Base-by-base conservation (phyloP, 2,329 filamentous ascomycete species). In the Blumeria hordei region DNA sequence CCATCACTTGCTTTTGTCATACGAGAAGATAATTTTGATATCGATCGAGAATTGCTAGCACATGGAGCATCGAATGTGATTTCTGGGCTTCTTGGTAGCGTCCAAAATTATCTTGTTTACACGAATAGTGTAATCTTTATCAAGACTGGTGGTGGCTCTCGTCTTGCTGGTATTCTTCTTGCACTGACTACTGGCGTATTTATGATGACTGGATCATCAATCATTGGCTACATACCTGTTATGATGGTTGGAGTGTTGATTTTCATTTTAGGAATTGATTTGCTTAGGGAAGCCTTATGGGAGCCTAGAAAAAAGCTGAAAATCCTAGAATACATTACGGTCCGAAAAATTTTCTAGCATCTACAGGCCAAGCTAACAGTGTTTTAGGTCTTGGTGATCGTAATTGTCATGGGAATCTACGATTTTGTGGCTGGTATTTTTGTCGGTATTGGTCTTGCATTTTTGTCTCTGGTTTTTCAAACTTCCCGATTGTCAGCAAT, bases 61-160 rank as follows among this genome's bases (percentile, higher is more conserved):
- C 92, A 98, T 63, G 92, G 92, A 1, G 78, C 92, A 60, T 95
- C 90, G 1, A 98, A 98, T 68, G 83, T 88, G 16, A 62, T 96
- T 10, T 96, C 90, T 8, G 92, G 92, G 2, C 77, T 82, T 59
- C 72, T 78, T 11, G 92, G 92, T 11, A 95, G 88, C 64, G 93
- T 98, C 57, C 76, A 93, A 68, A 98, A 98, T 67, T 98, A 98
- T 64, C 76, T 98, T 1, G 92, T 98, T 0, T 98, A 96, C 64
- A 90, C 90, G 57, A 98, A 98, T 66, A 95, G 88, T 59, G 77
- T 94, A n/a, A 80, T 98, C 56, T 96, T 98, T 68, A 94, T 96
- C 65, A 80, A 85, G 32, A 94, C 88, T 50, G 92, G 92, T 14
- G 92, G 90, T 18, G 80, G 93, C 64, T 88, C 80, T 62, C 81